phyloP scores from a whole-genome alignment of 441 rosid genomes.

The Corymbia citriodora region DNA sequence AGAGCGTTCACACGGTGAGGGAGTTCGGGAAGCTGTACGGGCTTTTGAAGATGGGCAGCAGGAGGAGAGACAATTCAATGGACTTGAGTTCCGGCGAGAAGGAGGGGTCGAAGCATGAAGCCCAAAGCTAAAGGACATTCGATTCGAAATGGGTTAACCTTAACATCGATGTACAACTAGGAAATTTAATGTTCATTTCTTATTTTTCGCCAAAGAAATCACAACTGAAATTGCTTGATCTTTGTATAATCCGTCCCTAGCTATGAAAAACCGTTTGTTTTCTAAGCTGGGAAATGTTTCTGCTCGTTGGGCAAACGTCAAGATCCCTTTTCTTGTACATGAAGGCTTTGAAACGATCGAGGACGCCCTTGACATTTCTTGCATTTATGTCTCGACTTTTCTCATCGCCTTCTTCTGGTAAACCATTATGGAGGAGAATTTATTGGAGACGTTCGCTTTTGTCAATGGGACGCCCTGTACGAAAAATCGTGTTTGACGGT shows the following conservation, averaged over 20 bases:
- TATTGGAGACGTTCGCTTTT: neutral
- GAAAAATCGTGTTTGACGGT: neutral
- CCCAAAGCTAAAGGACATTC: neutral
- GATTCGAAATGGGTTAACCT: neutral
- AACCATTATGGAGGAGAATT: neutral
- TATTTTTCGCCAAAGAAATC: neutral
- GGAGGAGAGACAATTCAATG: constrained; percentile 18
- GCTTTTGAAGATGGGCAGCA: constrained; percentile 8
- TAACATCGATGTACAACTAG: neutral
- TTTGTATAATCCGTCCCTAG: neutral
- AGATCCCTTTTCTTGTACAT: neutral
- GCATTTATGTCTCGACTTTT: neutral
- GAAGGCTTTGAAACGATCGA: neutral
- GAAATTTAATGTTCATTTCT: neutral
- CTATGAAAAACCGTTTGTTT: neutral
- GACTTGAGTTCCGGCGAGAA: constrained; percentile 20
- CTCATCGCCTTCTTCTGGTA: neutral
- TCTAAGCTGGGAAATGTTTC: neutral
- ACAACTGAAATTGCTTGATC: neutral
- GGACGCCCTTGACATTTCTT: neutral
- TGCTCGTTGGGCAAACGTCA: neutral
- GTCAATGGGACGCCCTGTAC: neutral
- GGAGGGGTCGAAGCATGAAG: constrained; percentile 13
- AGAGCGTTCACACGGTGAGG: constrained; percentile 13
- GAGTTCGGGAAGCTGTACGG: constrained; percentile 13